Conservation (phyloP, 164 flowering plant species). For the Vitis labrusca region DNA sequence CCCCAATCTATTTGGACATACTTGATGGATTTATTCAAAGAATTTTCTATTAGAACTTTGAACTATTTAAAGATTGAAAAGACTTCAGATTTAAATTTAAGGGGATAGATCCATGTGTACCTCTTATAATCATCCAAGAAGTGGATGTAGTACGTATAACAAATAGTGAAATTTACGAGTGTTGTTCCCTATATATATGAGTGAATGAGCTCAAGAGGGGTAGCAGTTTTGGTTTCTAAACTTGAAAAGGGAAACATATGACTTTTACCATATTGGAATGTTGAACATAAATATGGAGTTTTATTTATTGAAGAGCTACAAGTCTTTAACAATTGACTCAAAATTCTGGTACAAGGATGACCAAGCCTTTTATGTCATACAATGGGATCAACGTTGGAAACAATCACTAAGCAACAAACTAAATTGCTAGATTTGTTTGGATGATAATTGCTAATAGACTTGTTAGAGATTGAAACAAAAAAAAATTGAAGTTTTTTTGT, state of each 20-base stretch:
- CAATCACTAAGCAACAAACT: too few relatives aligned
- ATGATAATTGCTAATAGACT: too few relatives aligned
- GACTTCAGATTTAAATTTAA: constrained; percentile 1
- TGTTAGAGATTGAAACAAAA: too few relatives aligned
- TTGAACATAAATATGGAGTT: too few relatives aligned
- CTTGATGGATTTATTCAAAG: not conserved
- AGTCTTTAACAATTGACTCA: not conserved
- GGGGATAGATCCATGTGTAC: constrained; percentile 6
- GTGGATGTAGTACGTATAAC: not conserved
- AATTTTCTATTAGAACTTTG: not conserved
- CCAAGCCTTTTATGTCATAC: not conserved
- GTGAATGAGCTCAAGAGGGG: not conserved
- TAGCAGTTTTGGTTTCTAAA: not conserved
- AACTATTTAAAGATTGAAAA: not conserved
- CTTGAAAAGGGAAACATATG: not conserved
- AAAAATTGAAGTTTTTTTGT: too few relatives aligned
- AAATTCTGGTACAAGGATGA: not conserved
- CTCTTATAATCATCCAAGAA: constrained; percentile 4
- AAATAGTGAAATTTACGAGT: not conserved
- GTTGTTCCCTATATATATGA: constrained; percentile 4
- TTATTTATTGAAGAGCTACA: not conserved
- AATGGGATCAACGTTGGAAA: too few relatives aligned
- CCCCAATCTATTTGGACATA: not conserved
- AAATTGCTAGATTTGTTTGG: too few relatives aligned
- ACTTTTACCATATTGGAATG: not conserved